These are phyloP conservation scores for Candida palmyrensis DNA, from an alignment of 805 yeast genomes.

Conservation along the genomic window DNA sequence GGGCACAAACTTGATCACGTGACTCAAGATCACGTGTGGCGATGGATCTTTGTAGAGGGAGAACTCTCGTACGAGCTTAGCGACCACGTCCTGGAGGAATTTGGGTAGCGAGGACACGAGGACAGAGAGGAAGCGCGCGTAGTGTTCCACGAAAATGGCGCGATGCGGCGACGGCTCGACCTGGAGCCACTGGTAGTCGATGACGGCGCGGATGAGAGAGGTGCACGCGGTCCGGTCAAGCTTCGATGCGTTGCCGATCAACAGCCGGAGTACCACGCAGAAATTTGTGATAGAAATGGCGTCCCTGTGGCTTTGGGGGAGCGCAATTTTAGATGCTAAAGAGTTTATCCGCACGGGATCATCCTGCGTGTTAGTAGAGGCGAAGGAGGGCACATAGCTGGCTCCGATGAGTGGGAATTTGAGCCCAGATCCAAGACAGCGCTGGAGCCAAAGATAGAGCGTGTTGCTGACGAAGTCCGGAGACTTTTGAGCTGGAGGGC, in stretches of 20 bases:
- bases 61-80: slow-evolving; percentile 62
- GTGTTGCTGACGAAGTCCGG: too few species aligned
- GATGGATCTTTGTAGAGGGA: slow-evolving; percentile 14
- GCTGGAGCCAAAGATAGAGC: too few species aligned
- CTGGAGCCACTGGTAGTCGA: slow-evolving; percentile 59
- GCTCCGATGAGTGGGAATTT: not conserved
- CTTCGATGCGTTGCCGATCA: slow-evolving; percentile 62
- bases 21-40: slow-evolving; percentile 59
- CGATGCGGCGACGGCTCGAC: slow-evolving; percentile 17
- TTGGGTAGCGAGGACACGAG: slow-evolving; percentile 82
- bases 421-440: too few species aligned
- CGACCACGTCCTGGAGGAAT: slow-evolving; percentile 84
- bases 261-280: slow-evolving; percentile 47
- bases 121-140: slow-evolving; percentile 69
- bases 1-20: slow-evolving; percentile 71
- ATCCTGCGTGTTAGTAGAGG: slow-evolving; percentile 13
- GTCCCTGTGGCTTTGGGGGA: slow-evolving; percentile 50
- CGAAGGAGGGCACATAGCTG: not conserved
- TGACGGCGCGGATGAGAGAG: slow-evolving; percentile 54
- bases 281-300: slow-evolving; percentile 51
- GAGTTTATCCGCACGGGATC: slow-evolving; percentile 55
- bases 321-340: slow-evolving; percentile 53
- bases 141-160: slow-evolving; percentile 41
- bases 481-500: too few species aligned
- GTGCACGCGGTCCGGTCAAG: slow-evolving; percentile 55